Evolutionary conservation across 83 land plant genomes (phyloP).

Genomic region (Larix sibirica): DNA sequence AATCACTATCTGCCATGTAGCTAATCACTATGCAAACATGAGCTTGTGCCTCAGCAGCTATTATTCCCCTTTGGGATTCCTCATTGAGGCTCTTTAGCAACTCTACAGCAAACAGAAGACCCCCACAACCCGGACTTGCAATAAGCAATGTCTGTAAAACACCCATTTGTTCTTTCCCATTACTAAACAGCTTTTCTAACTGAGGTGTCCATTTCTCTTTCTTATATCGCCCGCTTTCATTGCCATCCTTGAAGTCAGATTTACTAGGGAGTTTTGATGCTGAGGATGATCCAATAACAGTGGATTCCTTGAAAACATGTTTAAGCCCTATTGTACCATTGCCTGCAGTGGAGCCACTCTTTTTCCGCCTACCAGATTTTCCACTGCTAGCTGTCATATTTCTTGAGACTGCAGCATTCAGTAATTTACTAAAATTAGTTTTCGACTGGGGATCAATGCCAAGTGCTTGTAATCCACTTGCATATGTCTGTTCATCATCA

Average conservation of each 20-base stretch:
- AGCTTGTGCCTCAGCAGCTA: slow-evolving; percentile 15
- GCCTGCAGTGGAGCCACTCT: slow-evolving; percentile 1
- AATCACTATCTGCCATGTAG: slow-evolving; percentile 18
- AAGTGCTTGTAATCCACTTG: slow-evolving; percentile 28
- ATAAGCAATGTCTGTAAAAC: slow-evolving; percentile 21
- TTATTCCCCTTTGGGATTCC: not conserved
- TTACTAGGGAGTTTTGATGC: not conserved
- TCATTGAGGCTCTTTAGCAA: slow-evolving; percentile 7
- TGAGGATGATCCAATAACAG: slow-evolving; percentile 13
- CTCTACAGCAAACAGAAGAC: slow-evolving; percentile 26
- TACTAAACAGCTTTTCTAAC: slow-evolving; percentile 15
- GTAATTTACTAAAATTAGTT: slow-evolving; percentile 16
- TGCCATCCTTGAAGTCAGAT: not conserved
- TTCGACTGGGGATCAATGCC: slow-evolving; percentile 18
- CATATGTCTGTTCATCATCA: slow-evolving; percentile 22
- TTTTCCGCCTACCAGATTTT: slow-evolving; percentile 22
- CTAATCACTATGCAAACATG: slow-evolving; percentile 20
- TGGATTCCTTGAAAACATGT: slow-evolving; percentile 21
- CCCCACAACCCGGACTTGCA: slow-evolving; percentile 29
- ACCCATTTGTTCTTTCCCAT: slow-evolving; percentile 15
- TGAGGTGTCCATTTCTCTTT: slow-evolving; percentile 11
- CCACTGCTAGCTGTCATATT: slow-evolving; percentile 17
- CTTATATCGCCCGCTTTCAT: not conserved
- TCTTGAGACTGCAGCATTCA: slow-evolving; percentile 19
- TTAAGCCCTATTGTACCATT: slow-evolving; percentile 15